A percentile compares a stretch with the other conserved stretches of the same genome.
Evolutionary conservation across 768 basidiomycete genomes (phyloP).

Genomic region (Phlegmacium glaucopus): DNA sequence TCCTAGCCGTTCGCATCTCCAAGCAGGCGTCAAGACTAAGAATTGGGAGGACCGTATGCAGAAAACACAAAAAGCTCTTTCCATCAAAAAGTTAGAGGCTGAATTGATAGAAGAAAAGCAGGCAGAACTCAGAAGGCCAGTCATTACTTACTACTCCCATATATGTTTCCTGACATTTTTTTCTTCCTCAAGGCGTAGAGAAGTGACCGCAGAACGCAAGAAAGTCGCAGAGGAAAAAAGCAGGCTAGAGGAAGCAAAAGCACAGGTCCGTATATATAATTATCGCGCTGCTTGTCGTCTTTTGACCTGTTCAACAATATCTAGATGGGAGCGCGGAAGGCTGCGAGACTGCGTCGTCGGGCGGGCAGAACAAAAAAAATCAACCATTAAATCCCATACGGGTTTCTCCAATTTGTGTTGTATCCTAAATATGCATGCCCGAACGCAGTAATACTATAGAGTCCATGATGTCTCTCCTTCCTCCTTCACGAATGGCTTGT

Average conservation of each 20-base stretch:
- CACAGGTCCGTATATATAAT: conserved; percentile 40
- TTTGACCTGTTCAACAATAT: conserved; percentile 4
- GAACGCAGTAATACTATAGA: conserved; percentile 37
- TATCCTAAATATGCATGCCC: conserved; percentile 8
- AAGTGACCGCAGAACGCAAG: conserved; percentile 68
- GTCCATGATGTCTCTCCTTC: conserved; percentile 82
- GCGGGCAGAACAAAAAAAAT: conserved; percentile 80
- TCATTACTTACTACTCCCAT: neutral
- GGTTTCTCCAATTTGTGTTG: conserved; percentile 4
- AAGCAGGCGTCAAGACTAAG: conserved; percentile 60
- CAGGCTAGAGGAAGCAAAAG: conserved; percentile 63
- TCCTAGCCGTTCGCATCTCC: conserved; percentile 65
- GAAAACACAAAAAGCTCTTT: conserved; percentile 58
- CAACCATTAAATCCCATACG: conserved; percentile 57
- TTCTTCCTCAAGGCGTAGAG: conserved; percentile 41
- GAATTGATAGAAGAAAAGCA: conserved; percentile 78
- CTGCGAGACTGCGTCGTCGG: conserved; percentile 67
- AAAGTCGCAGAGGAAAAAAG: conserved; percentile 70
- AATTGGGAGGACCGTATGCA: conserved; percentile 68
- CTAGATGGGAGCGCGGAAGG: conserved; percentile 80
- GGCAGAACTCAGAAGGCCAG: conserved; percentile 60
- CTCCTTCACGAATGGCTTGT: conserved; percentile 79
- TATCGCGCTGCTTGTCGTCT: conserved; percentile 2
- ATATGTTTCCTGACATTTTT: conserved; percentile 1
- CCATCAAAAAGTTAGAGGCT: conserved; percentile 68